Evolutionary conservation across 805 yeast genomes (phyloP).

Genomic region (Brettanomyces nanus): DNA sequence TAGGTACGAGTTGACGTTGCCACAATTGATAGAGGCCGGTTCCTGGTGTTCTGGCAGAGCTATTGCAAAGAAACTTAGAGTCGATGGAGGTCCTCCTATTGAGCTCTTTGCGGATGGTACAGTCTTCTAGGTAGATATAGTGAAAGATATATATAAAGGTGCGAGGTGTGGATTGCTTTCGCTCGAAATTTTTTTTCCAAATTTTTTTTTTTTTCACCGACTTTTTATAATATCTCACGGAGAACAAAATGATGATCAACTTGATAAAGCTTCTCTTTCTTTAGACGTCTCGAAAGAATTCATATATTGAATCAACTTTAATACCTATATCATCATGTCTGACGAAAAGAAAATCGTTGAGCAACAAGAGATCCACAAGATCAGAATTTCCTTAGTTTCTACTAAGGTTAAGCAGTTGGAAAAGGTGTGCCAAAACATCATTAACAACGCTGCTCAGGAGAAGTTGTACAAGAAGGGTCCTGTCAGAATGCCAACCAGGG

Average conservation of each 20-base stretch:
- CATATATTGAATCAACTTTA: slow-evolving; percentile 9
- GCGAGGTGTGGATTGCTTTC: background rate
- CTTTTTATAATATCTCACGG: background rate
- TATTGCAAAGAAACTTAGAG: slow-evolving; percentile 44
- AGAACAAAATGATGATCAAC: background rate
- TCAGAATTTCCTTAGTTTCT: slow-evolving; percentile 98
- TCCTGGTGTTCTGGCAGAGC: slow-evolving; percentile 61
- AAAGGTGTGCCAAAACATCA: slow-evolving; percentile 87
- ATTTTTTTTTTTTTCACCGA: background rate
- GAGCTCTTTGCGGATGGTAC: slow-evolving; percentile 58
- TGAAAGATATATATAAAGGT: background rate
- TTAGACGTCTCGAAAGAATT: slow-evolving; percentile 27
- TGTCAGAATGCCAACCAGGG: slow-evolving; percentile 99
- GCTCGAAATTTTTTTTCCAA: background rate
- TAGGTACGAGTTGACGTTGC: slow-evolving; percentile 31
- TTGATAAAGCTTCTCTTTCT: slow-evolving; percentile 12
- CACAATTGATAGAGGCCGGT: slow-evolving; percentile 62
- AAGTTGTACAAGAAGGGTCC: slow-evolving; percentile 95
- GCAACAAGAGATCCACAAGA: slow-evolving; percentile 84
- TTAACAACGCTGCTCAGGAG: slow-evolving; percentile 77
- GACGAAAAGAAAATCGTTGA: slow-evolving; percentile 83
- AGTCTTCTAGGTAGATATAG: slow-evolving; percentile 37
- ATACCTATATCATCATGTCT: slow-evolving; percentile 44
- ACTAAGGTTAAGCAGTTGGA: slow-evolving; percentile 98
- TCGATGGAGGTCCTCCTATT: slow-evolving; percentile 54